Evolutionary conservation across 306 rosid species (phyloP), one percentile per base, ranked within the genome.

Genomic region (Gastrolobium bilobum): DNA sequence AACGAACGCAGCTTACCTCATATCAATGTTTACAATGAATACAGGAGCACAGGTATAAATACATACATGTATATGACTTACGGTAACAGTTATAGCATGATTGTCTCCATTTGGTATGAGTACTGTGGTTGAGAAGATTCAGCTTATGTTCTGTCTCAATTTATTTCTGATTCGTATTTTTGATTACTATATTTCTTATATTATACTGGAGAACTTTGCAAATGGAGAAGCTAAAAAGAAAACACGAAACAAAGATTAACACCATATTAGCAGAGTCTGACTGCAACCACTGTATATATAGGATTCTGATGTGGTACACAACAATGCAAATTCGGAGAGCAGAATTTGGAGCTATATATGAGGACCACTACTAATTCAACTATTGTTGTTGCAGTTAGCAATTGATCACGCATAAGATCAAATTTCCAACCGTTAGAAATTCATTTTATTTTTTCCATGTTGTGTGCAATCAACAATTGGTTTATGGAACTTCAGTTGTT

Each of bases 321-420:
- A 79, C 40, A 84, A 81, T 86, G 75, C 87, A 53, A 44, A 71
- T 67, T 79, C 78, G 99, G 99, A 91, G 93, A 80, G 89, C 94
- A 34, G 99, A 96, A 81, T 96, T 96, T 76, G 96, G 98, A 73
- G 98, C 97, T 11, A 89, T 87, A 75, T 96, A 90, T 79, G 97
- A 90, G 81, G 90, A 93, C 6, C 96, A 91, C 74, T 86, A 89
- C 79, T 94, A 85, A 79, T 35, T 64, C 68, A 58, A 39, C 10
- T 64, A 6, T 54, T 71, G 44, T 52, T 47, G 2, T 50, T 43
- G 51, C 34, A 5, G 8, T 33, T 42, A 30, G 35, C 71, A 15
- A 62, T 58, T 68, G 35, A 74, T 69, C 9, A 62, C 6, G 39
- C 20, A 64, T 52, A n/a, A 52, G 33, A 66, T 46, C 69, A 43